These are phyloP conservation scores for Candida ponderosae DNA, from an alignment of 805 yeast species.

Conservation along the genomic window DNA sequence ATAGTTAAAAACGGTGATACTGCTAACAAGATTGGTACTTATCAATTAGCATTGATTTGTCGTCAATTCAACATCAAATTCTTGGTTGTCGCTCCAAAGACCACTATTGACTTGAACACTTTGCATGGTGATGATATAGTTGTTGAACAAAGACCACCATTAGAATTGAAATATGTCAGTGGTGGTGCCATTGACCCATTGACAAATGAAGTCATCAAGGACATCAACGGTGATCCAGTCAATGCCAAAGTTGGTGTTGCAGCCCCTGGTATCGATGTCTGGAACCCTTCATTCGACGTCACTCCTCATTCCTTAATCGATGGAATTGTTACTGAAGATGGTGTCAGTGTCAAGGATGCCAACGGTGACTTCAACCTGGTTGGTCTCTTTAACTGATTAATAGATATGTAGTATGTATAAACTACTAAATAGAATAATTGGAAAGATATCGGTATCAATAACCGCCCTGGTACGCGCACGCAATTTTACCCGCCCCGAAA, in stretches of 20 bases:
- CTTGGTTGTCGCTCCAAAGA: conserved; percentile 91
- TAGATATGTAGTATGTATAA: no score
- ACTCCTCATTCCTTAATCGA: conserved; percentile 81
- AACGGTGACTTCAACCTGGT: conserved; percentile 44
- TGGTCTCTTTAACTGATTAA: conserved; percentile 16
- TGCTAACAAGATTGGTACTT: conserved; percentile 95
- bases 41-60: conserved; percentile 74
- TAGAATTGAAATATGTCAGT: conserved; percentile 67
- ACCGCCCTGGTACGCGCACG: no score
- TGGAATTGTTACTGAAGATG: conserved; percentile 82
- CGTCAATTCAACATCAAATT: conserved; percentile 63
- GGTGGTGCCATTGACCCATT: conserved; percentile 48
- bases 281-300: conserved; percentile 97
- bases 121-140: conserved; percentile 64
- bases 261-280: conserved; percentile 75
- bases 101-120: conserved; percentile 74
- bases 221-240: conserved; percentile 22
- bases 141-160: conserved; percentile 81
- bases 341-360: conserved; percentile 40
- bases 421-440: no score
- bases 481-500: no score
- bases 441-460: no score
- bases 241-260: conserved; percentile 64
- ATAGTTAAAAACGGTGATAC: conserved; percentile 91
- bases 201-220: conserved; percentile 19